Conservation (phyloP, 2,329 filamentous ascomycete species). For the Juglanconis juglandina region DNA sequence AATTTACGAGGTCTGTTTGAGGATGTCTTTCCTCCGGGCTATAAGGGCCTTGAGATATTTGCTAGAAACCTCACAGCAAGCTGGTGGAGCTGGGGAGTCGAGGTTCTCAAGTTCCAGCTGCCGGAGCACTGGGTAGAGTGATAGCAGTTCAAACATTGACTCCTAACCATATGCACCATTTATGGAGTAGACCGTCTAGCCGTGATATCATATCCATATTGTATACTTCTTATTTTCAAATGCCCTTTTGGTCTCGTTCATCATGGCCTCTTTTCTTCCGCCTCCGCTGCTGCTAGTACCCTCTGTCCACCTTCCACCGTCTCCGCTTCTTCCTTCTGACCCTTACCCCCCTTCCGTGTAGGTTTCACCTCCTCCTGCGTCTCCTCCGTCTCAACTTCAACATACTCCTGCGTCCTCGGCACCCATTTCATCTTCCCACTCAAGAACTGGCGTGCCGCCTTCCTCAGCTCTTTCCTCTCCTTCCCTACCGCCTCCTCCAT, state of each 20-base stretch:
- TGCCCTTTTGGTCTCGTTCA: not conserved
- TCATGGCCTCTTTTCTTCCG: not conserved
- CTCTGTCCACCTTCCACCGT: constrained; percentile 12
- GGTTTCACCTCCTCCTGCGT: constrained; percentile 16
- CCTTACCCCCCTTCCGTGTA: constrained; percentile 9
- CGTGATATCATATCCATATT: not conserved
- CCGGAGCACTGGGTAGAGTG: constrained; percentile 45
- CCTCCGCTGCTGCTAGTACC: constrained; percentile 20
- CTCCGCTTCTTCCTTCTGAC: constrained; percentile 21
- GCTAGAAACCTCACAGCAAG: constrained; percentile 69
- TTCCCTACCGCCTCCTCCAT: constrained; percentile 32
- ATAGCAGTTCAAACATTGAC: constrained; percentile 19
- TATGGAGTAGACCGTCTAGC: not conserved
- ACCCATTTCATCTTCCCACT: constrained; percentile 60
- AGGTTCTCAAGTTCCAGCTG: constrained; percentile 67
- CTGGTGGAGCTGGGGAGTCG: constrained; percentile 78
- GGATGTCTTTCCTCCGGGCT: constrained; percentile 47
- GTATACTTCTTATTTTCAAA: constrained; percentile 5
- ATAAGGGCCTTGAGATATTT: constrained; percentile 70
- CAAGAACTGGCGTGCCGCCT: constrained; percentile 62
- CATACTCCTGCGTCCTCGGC: constrained; percentile 46
- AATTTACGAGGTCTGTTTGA: constrained; percentile 62
- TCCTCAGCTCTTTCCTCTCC: constrained; percentile 40
- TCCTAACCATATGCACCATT: not conserved
- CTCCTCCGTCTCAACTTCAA: constrained; percentile 33